Percentiles rank a stretch among this genome's conserved stretches.
Evolutionary conservation across 148 eudicot species (phyloP).

Genomic region (Rhododendron ovatum): DNA sequence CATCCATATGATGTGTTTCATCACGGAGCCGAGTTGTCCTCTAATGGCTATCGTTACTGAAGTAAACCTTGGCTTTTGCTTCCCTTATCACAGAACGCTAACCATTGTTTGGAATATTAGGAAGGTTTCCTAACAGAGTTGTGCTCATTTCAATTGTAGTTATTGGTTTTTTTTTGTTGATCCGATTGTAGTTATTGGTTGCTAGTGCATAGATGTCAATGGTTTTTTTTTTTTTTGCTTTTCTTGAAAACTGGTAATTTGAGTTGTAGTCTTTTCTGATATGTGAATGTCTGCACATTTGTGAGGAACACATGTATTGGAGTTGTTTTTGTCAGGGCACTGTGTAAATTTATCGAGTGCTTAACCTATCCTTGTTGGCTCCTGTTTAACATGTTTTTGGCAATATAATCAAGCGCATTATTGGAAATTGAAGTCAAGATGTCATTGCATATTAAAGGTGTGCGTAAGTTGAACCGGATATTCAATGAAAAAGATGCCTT

Average conservation of each 20-base stretch:
- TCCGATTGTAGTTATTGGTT: neutral
- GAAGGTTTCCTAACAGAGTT: neutral
- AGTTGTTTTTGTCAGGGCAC: neutral
- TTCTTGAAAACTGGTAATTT: neutral
- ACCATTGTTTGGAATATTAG: constrained; percentile 2
- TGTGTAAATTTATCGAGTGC: neutral
- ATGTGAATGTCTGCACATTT: neutral
- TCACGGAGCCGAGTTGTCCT: constrained; percentile 18
- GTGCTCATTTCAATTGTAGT: neutral
- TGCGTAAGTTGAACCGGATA: no score
- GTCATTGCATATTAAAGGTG: neutral
- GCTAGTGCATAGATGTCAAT: no score
- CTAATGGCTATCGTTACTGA: constrained; percentile 28
- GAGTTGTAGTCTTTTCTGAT: neutral
- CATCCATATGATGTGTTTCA: constrained; percentile 31
- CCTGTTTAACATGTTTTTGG: neutral
- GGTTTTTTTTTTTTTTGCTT: neutral
- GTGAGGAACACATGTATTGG: neutral
- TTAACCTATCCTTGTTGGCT: neutral
- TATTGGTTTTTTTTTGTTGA: neutral
- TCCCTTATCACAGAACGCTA: neutral
- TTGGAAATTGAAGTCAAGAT: neutral
- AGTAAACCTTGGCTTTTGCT: neutral
- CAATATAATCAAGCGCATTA: neutral
- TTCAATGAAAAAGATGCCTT: neutral